phyloP scores from a whole-genome alignment of 2,329 filamentous ascomycete genomes.

The Apiospora saccharicola region DNA sequence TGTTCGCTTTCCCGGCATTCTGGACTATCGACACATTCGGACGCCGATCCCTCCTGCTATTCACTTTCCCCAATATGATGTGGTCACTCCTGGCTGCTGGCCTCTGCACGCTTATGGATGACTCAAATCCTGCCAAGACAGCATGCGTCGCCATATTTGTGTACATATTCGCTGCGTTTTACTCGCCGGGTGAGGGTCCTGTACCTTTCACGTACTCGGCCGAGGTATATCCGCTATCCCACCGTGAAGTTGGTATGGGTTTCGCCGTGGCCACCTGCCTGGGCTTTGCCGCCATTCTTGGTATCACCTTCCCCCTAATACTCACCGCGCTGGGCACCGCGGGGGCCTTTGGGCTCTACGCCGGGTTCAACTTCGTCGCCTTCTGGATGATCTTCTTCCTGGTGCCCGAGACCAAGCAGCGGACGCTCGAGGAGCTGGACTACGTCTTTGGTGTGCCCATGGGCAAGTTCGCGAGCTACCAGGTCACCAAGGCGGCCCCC shows the following conservation, averaged over 20 bases:
- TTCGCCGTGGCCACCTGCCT: constrained; percentile 73
- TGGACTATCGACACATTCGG: constrained; percentile 74
- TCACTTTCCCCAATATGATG: constrained; percentile 73
- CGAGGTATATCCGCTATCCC: constrained; percentile 74
- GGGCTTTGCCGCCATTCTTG: constrained; percentile 65
- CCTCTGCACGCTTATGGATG: constrained; percentile 60
- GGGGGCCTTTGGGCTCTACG: constrained; percentile 57
- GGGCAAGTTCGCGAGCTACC: constrained; percentile 50
- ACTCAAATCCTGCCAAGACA: constrained; percentile 35
- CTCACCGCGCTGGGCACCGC: constrained; percentile 52
- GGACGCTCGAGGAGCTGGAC: constrained; percentile 59
- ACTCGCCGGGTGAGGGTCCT: constrained; percentile 70
- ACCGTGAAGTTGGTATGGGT: constrained; percentile 76
- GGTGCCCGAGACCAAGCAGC: constrained; percentile 58
- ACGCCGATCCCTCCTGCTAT: constrained; percentile 67
- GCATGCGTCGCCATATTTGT: constrained; percentile 65
- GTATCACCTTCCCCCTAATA: constrained; percentile 70
- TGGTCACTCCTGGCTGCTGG: constrained; percentile 72
- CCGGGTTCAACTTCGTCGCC: constrained; percentile 54
- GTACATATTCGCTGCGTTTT: constrained; percentile 66
- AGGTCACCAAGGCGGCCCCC: constrained; percentile 46
- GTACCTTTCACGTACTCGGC: constrained; percentile 74
- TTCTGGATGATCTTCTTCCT: constrained; percentile 57
- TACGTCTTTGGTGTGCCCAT: constrained; percentile 54
- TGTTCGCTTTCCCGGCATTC: constrained; percentile 69